Evolutionary conservation across 2,329 filamentous ascomycete species (phyloP).

Genomic region (Eurotiales sp.): DNA sequence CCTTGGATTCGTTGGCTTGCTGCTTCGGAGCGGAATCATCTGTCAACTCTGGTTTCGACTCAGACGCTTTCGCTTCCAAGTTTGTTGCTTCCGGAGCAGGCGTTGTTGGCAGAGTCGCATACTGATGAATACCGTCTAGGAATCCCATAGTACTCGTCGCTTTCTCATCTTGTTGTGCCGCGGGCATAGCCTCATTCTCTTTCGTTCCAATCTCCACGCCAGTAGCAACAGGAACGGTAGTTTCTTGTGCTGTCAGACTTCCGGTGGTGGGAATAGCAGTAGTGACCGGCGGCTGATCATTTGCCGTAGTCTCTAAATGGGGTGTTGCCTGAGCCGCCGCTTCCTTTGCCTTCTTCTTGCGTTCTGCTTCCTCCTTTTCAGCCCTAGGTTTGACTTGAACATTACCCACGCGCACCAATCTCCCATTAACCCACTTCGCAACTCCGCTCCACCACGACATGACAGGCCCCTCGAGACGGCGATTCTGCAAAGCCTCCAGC

Average conservation of each 20-base stretch:
- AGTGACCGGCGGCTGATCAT: constrained; percentile 5
- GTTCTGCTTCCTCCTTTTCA: constrained; percentile 48
- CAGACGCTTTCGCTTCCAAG: neutral
- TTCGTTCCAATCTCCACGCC: constrained; percentile 19
- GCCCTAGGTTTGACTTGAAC: constrained; percentile 44
- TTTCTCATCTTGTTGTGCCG: constrained; percentile 1
- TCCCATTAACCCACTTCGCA: constrained; percentile 73
- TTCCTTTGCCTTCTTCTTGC: constrained; percentile 27
- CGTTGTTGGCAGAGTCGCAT: constrained; percentile 19
- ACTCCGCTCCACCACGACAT: constrained; percentile 93
- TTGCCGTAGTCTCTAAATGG: constrained; percentile 11
- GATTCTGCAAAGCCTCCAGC: constrained; percentile 81
- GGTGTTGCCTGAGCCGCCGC: constrained; percentile 25
- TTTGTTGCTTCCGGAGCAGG: neutral
- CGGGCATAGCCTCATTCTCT: constrained; percentile 9
- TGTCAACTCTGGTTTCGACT: neutral
- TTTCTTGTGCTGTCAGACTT: neutral
- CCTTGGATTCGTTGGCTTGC: neutral
- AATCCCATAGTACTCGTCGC: constrained; percentile 13
- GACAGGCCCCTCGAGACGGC: constrained; percentile 81
- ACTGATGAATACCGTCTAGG: constrained; percentile 23
- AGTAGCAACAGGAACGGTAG: neutral
- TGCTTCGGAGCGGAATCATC: neutral
- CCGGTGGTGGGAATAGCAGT: too few relatives aligned
- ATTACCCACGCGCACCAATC: constrained; percentile 67